Evolutionary conservation across 257 asterid species (phyloP), one percentile per base, ranked within the genome.

Genomic region (Solanum appendiculatum): DNA sequence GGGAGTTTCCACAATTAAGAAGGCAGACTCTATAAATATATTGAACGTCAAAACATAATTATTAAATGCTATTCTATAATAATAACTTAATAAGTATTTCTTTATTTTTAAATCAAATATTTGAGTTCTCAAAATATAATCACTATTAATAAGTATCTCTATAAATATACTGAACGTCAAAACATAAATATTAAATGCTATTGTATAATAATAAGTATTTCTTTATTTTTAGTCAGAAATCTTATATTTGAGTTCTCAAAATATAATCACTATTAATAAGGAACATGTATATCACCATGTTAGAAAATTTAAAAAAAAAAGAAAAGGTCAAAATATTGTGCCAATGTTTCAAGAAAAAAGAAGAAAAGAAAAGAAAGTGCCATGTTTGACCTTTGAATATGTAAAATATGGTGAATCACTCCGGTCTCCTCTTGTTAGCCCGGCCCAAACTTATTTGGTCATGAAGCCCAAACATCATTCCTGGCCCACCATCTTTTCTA

Each of bases 361-460:
- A 48, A 48, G 0, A 21, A 8, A 54, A 11, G 3, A 75, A 40
- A 23, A 3, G 0, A 39, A 77, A 27, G 12, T 27, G 36, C 9
- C n/a, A 40, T 42, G 0, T 25, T 42, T 27, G 37, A 77, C 37
- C 60, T 75, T 75, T 37, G 83, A 75, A 39, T 12, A 46, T 8
- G 83, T 75, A 13, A 39, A 40, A 36, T 13, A 6, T 77, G 83
- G 83, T 4, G 64, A 27, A 78, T 27, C 18, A 25, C 27, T 16
- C 40, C 9, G n/a, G 16, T 72, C n/a, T 25, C 13, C 15, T 20
- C 29, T 48, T 31, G 9, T 48, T 48, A 18, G 3, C 42, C 27
- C 31, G 31, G 68, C 85, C 85, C 68, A 81, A 77, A 31, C 85
- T 13, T 7, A 80, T 48, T 40, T 81, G 42, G 82, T 74, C 69